Conservation (phyloP, 352 stramenopile species). For the Phytophthora tubulina region DNA sequence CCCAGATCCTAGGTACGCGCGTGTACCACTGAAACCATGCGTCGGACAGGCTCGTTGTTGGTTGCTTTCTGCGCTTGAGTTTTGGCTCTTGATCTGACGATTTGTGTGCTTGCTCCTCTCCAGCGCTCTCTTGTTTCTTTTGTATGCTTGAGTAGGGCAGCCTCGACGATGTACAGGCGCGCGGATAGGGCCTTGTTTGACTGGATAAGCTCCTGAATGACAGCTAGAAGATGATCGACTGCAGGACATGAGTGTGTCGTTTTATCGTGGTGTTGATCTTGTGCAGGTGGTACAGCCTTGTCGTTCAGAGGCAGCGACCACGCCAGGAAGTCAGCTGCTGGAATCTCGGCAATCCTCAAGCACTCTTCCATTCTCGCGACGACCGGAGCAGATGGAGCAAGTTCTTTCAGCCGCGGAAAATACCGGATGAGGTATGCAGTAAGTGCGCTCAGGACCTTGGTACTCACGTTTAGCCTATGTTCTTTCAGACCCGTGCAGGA, state of each 20-base stretch:
- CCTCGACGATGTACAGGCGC: conserved; percentile 2
- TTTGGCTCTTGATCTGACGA: conserved; percentile 8
- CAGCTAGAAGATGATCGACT: too few relatives aligned
- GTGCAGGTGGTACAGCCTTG: neutral
- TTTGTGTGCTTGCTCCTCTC: neutral
- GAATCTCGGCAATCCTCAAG: neutral
- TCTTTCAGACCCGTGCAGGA: conserved; percentile 4
- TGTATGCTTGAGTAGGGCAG: neutral
- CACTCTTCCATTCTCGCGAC: conserved; percentile 11
- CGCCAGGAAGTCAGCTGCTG: neutral
- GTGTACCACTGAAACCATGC: conserved; percentile 26
- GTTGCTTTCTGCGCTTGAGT: conserved; percentile 15
- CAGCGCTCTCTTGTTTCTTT: too few relatives aligned
- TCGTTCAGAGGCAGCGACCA: neutral
- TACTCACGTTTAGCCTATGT: neutral
- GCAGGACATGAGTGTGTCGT: too few relatives aligned
- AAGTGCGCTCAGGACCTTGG: conserved; percentile 3
- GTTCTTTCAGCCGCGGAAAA: conserved; percentile 11
- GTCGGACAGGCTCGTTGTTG: conserved; percentile 12
- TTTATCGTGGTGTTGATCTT: neutral
- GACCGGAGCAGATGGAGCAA: neutral
- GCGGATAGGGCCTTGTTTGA: conserved; percentile 1
- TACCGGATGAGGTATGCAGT: conserved; percentile 14
- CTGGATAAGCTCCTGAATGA: conserved; percentile 9
- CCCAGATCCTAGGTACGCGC: neutral